Evolutionary conservation across 2,329 filamentous ascomycete species (phyloP).

Genomic region (Nectriaceae sp.): DNA sequence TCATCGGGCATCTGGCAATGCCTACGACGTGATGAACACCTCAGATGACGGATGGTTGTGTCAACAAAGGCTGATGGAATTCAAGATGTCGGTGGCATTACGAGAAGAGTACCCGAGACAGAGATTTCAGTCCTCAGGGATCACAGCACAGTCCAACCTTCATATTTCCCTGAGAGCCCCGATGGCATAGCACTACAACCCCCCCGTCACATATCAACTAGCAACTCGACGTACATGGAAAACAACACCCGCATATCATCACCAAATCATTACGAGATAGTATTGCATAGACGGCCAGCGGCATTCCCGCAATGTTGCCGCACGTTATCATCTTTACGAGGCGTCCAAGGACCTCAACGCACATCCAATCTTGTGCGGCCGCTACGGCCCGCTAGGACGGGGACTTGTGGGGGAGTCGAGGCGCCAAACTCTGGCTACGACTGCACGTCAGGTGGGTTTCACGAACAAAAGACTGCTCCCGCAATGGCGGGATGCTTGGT

Average conservation of each 20-base stretch:
- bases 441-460: conserved; percentile 18
- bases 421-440: conserved; percentile 17
- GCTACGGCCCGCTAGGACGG: conserved; percentile 29
- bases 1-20: conserved; percentile 16
- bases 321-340: conserved; percentile 15
- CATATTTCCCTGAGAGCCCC: too few species aligned
- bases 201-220: not conserved
- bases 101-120: too few species aligned
- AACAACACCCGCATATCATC: conserved; percentile 16
- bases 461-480: conserved; percentile 9
- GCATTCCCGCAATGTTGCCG: conserved; percentile 12
- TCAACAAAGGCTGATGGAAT: too few species aligned
- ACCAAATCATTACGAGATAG: conserved; percentile 20
- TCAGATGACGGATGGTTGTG: too few species aligned
- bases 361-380: conserved; percentile 23
- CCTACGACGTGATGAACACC: not conserved
- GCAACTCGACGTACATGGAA: conserved; percentile 4
- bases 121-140: too few species aligned
- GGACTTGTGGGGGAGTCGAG: conserved; percentile 23
- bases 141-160: too few species aligned
- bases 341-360: conserved; percentile 16
- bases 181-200: not conserved
- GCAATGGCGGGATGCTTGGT: conserved; percentile 6
- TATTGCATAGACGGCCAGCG: conserved; percentile 12
- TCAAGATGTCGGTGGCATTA: too few species aligned